A percentile compares a stretch with the other conserved stretches of the same genome.
Conservation (phyloP, 1,139 yeast species). For the Nakaseomyces nivariensis region DNA sequence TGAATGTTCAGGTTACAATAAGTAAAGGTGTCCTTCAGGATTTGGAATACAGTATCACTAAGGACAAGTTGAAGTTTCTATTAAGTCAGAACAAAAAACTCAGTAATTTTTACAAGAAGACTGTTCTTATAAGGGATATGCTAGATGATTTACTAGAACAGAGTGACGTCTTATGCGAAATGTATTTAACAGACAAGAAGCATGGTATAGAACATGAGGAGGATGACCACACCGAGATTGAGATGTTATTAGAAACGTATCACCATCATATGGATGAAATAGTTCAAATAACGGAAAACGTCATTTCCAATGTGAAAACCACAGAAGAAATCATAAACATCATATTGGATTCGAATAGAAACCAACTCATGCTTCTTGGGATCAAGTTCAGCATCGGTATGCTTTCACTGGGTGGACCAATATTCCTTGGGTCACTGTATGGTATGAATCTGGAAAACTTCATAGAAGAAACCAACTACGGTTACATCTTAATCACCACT, state of each 20-base stretch:
- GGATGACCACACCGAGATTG: conserved; percentile 57
- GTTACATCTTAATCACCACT: conserved; percentile 38
- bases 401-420: conserved; percentile 45
- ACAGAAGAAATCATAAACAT: conserved; percentile 77
- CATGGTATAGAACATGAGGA: conserved; percentile 15
- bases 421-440: conserved; percentile 64
- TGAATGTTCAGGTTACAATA: conserved; percentile 59
- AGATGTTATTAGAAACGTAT: conserved; percentile 64
- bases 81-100: conserved; percentile 74
- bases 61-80: conserved; percentile 70
- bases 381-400: conserved; percentile 60
- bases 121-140: conserved; percentile 71
- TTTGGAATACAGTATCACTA: conserved; percentile 75
- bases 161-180: conserved; percentile 63
- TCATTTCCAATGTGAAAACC: conserved; percentile 60
- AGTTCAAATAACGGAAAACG: conserved; percentile 66
- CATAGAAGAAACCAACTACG: conserved; percentile 53
- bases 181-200: conserved; percentile 48
- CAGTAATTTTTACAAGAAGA: conserved; percentile 75
- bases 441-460: conserved; percentile 78
- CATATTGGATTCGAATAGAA: conserved; percentile 68
- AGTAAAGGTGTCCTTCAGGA: conserved; percentile 76
- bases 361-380: conserved; percentile 65
- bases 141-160: conserved; percentile 81
- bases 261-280: conserved; percentile 71